Percentiles rank a stretch among this genome's conserved stretches.
phyloP scores from a whole-genome alignment of 768 basidiomycete species.

The Amanita rubescens region DNA sequence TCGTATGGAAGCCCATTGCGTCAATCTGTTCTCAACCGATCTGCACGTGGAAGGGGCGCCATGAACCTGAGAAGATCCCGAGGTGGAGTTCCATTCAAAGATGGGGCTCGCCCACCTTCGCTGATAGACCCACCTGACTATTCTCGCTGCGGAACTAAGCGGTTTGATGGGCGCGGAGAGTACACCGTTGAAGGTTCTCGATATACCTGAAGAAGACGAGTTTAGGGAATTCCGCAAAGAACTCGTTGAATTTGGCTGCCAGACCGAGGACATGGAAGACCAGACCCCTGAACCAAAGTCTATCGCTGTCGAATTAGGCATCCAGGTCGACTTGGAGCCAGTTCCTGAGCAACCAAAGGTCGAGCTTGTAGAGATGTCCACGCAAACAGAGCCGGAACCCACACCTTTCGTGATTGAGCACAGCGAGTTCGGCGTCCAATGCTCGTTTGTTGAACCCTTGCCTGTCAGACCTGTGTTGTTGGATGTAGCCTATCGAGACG shows the following conservation, averaged over 20 bases:
- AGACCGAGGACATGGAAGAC: slow-evolving; percentile 45
- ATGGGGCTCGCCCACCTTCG: slow-evolving; percentile 55
- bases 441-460: slow-evolving; percentile 26
- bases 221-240: slow-evolving; percentile 33
- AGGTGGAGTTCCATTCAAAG: slow-evolving; percentile 64
- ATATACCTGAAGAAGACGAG: slow-evolving; percentile 11
- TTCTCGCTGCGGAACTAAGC: slow-evolving; percentile 58
- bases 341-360: slow-evolving; percentile 17
- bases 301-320: slow-evolving; percentile 28
- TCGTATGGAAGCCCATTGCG: slow-evolving; percentile 54
- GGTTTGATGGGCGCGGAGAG: slow-evolving; percentile 27
- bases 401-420: slow-evolving; percentile 28
- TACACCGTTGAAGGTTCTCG: slow-evolving; percentile 31
- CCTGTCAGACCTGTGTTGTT: slow-evolving; percentile 23
- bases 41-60: slow-evolving; percentile 35
- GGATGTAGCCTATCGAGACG: slow-evolving; percentile 28
- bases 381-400: slow-evolving; percentile 36
- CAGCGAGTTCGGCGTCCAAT: slow-evolving; percentile 45
- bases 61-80: slow-evolving; percentile 42
- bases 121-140: slow-evolving; percentile 67
- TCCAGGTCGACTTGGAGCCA: slow-evolving; percentile 31
- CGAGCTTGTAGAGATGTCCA: slow-evolving; percentile 28
- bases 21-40: slow-evolving; percentile 45
- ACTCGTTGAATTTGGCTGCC: slow-evolving; percentile 56
- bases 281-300: slow-evolving; percentile 10